These are phyloP conservation scores for Blastobotrys muscicola DNA, from an alignment of 805 yeast genomes.

Conservation along the genomic window DNA sequence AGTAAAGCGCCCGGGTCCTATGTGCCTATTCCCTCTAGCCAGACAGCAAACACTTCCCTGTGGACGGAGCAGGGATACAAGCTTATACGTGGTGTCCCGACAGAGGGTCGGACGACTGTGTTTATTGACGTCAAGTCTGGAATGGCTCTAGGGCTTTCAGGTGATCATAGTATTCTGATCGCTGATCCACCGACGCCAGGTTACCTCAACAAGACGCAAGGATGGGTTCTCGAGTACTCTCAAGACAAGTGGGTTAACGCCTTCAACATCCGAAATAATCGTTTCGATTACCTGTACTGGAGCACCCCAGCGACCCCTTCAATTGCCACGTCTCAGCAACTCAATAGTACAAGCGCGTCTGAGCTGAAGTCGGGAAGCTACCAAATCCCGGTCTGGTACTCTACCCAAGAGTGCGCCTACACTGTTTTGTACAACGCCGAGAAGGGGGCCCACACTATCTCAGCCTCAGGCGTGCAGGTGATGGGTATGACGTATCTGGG, in stretches of 20 bases:
- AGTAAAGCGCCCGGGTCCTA: neutral
- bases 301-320: too few species aligned
- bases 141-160: neutral
- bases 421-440: neutral
- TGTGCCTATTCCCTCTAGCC: conserved; percentile 9
- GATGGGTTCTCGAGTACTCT: neutral
- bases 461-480: neutral
- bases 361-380: neutral
- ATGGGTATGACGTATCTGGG: neutral
- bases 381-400: neutral
- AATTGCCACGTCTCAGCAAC: too few species aligned
- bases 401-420: neutral
- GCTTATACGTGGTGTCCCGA: conserved; percentile 15
- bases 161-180: too few species aligned
- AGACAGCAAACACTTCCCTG: conserved; percentile 6
- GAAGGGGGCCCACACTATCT: neutral
- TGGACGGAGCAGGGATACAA: conserved; percentile 17
- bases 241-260: neutral
- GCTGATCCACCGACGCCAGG: neutral
- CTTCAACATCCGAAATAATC: neutral
- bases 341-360: too few species aligned
- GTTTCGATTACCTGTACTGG: too few species aligned
- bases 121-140: neutral
- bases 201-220: neutral
- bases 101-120: conserved; percentile 19